phyloP scores from a whole-genome alignment of 1,139 yeast genomes.

The Lodderomyces orthopsilosis region DNA sequence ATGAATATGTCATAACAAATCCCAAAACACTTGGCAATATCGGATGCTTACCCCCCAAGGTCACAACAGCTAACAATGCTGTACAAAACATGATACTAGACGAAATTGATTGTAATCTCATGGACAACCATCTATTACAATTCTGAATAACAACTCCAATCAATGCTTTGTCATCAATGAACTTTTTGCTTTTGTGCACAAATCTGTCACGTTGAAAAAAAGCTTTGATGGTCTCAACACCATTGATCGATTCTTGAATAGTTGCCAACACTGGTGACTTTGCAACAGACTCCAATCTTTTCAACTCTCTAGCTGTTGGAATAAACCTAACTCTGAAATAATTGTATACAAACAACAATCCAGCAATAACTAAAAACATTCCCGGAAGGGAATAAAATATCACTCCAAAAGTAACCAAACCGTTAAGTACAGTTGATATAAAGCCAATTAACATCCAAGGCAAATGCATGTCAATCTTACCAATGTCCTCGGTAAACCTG shows the following conservation, averaged over 20 bases:
- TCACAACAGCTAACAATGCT: constrained; percentile 23
- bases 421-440: constrained; percentile 22
- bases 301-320: constrained; percentile 34
- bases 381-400: constrained; percentile 31
- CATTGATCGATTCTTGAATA: constrained; percentile 59
- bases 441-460: constrained; percentile 31
- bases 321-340: constrained; percentile 26
- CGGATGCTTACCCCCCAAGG: constrained; percentile 20
- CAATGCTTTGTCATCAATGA: constrained; percentile 55
- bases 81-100: constrained; percentile 26
- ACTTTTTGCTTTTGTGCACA: constrained; percentile 50
- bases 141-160: constrained; percentile 32
- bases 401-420: constrained; percentile 34
- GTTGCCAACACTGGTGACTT: constrained; percentile 63
- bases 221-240: constrained; percentile 61
- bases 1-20: constrained; percentile 32
- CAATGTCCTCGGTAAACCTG: constrained; percentile 39
- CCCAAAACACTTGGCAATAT: constrained; percentile 31
- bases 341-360: constrained; percentile 27
- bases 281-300: constrained; percentile 27
- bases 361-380: constrained; percentile 22
- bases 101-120: constrained; percentile 32
- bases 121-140: constrained; percentile 35
- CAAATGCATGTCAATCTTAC: constrained; percentile 30
- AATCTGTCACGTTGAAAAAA: constrained; percentile 54